Evolutionary conservation across 78 protist species (phyloP).

Genomic region (Emiliania huxleyi): DNA sequence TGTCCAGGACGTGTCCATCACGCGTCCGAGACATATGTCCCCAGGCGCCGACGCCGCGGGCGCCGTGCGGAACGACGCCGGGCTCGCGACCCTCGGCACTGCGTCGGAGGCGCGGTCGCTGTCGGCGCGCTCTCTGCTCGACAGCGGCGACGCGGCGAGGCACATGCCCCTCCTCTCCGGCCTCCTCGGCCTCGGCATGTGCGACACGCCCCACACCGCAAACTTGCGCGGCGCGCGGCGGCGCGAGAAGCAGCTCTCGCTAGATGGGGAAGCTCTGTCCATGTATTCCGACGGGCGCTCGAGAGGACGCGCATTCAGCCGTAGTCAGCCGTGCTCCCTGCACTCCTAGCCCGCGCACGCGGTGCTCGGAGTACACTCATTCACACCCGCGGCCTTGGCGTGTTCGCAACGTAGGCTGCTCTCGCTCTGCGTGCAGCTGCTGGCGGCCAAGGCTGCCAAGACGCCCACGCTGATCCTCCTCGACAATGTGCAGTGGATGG

Average conservation of each 20-base stretch:
- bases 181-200: not conserved
- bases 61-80: not conserved
- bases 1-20: too few species aligned
- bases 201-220: not conserved
- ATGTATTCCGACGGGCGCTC: too few species aligned
- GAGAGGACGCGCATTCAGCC: too few species aligned
- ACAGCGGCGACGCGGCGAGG: not conserved
- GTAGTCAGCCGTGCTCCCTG: too few species aligned
- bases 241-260: not conserved
- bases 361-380: too few species aligned
- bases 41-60: too few species aligned
- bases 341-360: too few species aligned
- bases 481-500: slow-evolving; percentile 3
- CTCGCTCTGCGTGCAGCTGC: not conserved
- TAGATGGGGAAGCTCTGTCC: too few species aligned
- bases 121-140: not conserved
- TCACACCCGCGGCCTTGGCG: too few species aligned
- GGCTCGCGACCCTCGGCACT: not conserved
- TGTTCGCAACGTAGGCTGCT: too few species aligned
- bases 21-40: too few species aligned
- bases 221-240: not conserved
- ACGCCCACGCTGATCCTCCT: not conserved
- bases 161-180: not conserved
- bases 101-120: not conserved
- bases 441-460: not conserved